Conservation (phyloP, 106 monocot genomes). For the Amphibolis antarctica region DNA sequence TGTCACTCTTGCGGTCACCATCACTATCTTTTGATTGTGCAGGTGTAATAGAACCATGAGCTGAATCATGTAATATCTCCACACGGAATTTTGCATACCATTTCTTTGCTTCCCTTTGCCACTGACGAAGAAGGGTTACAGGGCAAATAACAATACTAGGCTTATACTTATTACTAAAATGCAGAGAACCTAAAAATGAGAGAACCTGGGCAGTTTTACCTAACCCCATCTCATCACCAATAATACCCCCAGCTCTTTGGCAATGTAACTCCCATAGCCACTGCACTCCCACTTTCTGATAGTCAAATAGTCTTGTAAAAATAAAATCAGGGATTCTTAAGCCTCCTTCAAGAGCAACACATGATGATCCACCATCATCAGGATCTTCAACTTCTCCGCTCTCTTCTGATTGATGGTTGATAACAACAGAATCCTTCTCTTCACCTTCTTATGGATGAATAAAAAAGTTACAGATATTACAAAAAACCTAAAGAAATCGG, state of each 20-base stretch:
- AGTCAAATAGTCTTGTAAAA: slow-evolving; percentile 75
- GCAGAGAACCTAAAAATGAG: slow-evolving; percentile 79
- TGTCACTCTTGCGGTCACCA: slow-evolving; percentile 49
- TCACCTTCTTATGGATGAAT: slow-evolving; percentile 28
- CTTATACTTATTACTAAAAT: slow-evolving; percentile 77
- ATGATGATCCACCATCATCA: slow-evolving; percentile 14
- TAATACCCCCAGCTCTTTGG: slow-evolving; percentile 91
- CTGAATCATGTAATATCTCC: slow-evolving; percentile 92
- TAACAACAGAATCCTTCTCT: slow-evolving; percentile 9
- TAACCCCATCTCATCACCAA: slow-evolving; percentile 98
- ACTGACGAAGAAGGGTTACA: slow-evolving; percentile 78
- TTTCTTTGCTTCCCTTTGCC: slow-evolving; percentile 68
- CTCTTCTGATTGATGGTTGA: slow-evolving; percentile 34
- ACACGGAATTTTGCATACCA: slow-evolving; percentile 89
- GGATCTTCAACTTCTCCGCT: slow-evolving; percentile 18
- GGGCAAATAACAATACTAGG: slow-evolving; percentile 91
- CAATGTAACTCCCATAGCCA: slow-evolving; percentile 99
- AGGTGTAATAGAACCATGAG: slow-evolving; percentile 20
- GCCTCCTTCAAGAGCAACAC: slow-evolving; percentile 77
- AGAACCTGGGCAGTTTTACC: slow-evolving; percentile 89
- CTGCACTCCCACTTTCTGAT: slow-evolving; percentile 94
- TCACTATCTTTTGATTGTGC: slow-evolving; percentile 19
- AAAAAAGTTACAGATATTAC: not conserved
- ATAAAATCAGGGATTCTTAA: slow-evolving; percentile 59
- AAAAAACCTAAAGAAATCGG: not conserved